Conservation (phyloP, 768 basidiomycete species). For the Pleurotus pulmonarius region DNA sequence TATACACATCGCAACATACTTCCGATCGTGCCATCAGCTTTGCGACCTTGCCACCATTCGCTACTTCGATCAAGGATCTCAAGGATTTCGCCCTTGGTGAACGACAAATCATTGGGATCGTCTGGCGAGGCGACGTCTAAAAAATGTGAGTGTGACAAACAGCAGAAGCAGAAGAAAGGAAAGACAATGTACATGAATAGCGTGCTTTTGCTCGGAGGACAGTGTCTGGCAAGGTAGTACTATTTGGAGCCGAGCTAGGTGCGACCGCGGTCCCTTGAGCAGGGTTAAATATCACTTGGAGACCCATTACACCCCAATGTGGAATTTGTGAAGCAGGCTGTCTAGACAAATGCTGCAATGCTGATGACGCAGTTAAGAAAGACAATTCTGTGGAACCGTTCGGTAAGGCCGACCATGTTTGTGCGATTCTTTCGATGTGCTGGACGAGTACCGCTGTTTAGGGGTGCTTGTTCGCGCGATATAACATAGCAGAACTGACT, state of each 20-base stretch:
- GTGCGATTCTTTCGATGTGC: slow-evolving; percentile 9
- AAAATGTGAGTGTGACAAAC: slow-evolving; percentile 17
- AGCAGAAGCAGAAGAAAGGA: slow-evolving; percentile 9
- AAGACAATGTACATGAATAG: slow-evolving; percentile 70
- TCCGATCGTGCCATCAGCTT: slow-evolving; percentile 37
- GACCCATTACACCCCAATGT: slow-evolving; percentile 20
- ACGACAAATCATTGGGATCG: slow-evolving; percentile 95
- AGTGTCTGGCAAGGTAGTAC: slow-evolving; percentile 24
- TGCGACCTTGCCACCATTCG: slow-evolving; percentile 16
- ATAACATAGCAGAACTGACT: slow-evolving; percentile 8
- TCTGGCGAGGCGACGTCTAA: slow-evolving; percentile 90
- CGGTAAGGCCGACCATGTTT: background rate
- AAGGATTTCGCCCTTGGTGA: slow-evolving; percentile 50
- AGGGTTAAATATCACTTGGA: slow-evolving; percentile 19
- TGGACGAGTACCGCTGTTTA: background rate
- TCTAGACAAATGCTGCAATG: slow-evolving; percentile 13
- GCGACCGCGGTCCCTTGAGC: background rate
- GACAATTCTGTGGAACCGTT: slow-evolving; percentile 13
- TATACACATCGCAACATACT: slow-evolving; percentile 48
- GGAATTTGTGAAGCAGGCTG: slow-evolving; percentile 12
- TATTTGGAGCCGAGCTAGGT: slow-evolving; percentile 15
- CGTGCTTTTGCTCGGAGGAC: slow-evolving; percentile 82
- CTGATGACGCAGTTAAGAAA: slow-evolving; percentile 11
- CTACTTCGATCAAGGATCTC: slow-evolving; percentile 13
- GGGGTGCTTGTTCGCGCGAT: background rate